A percentile compares a stretch with the other conserved stretches of the same genome.
phyloP scores from a whole-genome alignment of 192 early-diverging fungal genomes.

The Backusella sp. region DNA sequence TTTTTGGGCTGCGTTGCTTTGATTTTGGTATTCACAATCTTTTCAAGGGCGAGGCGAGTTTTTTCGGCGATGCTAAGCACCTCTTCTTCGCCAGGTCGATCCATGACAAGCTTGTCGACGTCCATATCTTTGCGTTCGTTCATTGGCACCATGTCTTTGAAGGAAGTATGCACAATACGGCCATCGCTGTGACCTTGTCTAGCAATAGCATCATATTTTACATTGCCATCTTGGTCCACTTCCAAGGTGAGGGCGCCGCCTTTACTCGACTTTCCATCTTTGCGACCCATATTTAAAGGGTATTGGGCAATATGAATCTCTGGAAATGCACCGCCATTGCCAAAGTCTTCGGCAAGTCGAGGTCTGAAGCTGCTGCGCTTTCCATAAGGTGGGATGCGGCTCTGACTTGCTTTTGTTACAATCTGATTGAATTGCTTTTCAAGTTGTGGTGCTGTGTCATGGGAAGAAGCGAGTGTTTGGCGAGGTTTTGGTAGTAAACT shows the following conservation, averaged over 20 bases:
- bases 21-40: constrained; percentile 78
- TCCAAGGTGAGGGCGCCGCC: constrained; percentile 79
- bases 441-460: constrained; percentile 22
- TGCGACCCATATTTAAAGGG: constrained; percentile 92
- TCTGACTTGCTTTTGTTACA: constrained; percentile 16
- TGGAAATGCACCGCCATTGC: constrained; percentile 96
- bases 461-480: constrained; percentile 19
- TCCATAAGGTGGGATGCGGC: constrained; percentile 72
- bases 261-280: constrained; percentile 39
- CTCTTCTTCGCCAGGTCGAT: constrained; percentile 75
- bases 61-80: constrained; percentile 83
- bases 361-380: constrained; percentile 78
- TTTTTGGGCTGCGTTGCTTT: constrained; percentile 60
- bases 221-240: constrained; percentile 86
- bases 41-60: constrained; percentile 87
- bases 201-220: constrained; percentile 88
- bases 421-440: constrained; percentile 38
- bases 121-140: constrained; percentile 66
- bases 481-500: constrained; percentile 44
- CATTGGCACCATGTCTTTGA: constrained; percentile 78
- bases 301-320: constrained; percentile 92
- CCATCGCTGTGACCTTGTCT: constrained; percentile 69
- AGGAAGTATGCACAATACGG: constrained; percentile 79
- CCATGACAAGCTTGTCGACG: constrained; percentile 63
- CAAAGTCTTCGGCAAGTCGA: constrained; percentile 81